A percentile compares a stretch with the other conserved stretches of the same genome.
phyloP scores from a whole-genome alignment of 371 early-diverging fungal species.

The Rhizopus arrhizus region DNA sequence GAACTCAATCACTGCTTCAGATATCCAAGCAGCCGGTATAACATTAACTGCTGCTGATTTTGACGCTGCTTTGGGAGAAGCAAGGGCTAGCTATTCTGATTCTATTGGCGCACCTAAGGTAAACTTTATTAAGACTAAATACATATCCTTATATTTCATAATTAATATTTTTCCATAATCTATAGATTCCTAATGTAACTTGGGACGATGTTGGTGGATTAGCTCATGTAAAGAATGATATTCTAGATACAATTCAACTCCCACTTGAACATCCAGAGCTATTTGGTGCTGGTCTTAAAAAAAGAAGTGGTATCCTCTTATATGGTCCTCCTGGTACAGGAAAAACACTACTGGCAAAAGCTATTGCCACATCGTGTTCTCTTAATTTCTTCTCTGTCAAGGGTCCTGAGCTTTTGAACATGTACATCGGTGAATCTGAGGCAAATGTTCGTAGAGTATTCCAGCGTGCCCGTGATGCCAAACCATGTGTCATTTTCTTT shows the following conservation, averaged over 20 bases:
- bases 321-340: conserved; percentile 99
- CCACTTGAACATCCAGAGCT: conserved; percentile 97
- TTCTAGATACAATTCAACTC: conserved; percentile 97
- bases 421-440: conserved; percentile 97
- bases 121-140: neutral
- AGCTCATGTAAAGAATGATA: conserved; percentile 94
- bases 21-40: conserved; percentile 72
- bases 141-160: neutral
- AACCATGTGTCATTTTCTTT: conserved; percentile 99
- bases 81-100: conserved; percentile 86
- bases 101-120: conserved; percentile 94
- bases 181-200: conserved; percentile 87
- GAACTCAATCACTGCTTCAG: conserved; percentile 37
- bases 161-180: neutral
- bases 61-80: conserved; percentile 75
- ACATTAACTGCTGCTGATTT: conserved; percentile 77
- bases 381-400: conserved; percentile 98
- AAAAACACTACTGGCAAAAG: conserved; percentile 98
- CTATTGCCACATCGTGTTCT: conserved; percentile 97
- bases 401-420: conserved; percentile 93
- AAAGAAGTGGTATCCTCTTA: conserved; percentile 92
- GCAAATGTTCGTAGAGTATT: conserved; percentile 97
- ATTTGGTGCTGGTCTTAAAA: conserved; percentile 96
- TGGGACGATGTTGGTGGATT: conserved; percentile 99
- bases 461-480: conserved; percentile 96